phyloP scores from a whole-genome alignment of 345 rosid genomes.

The Linum tenue region DNA sequence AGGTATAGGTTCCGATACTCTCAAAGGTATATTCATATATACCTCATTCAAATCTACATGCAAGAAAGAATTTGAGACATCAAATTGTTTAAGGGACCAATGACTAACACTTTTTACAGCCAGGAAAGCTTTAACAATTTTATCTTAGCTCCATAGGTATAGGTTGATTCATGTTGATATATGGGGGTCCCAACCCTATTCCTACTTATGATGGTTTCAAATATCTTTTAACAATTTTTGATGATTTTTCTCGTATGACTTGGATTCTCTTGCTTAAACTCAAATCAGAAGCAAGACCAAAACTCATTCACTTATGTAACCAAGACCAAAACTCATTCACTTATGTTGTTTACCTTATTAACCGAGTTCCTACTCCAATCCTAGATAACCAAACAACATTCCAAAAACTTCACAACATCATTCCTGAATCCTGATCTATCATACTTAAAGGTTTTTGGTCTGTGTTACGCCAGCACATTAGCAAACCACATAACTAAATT shows the following conservation, averaged over 20 bases:
- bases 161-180: too few species aligned
- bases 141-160: too few species aligned
- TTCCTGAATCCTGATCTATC: background rate
- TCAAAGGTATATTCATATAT: too few species aligned
- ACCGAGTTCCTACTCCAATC: background rate
- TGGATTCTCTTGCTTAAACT: background rate
- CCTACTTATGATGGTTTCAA: background rate
- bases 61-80: too few species aligned
- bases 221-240: background rate
- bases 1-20: too few species aligned
- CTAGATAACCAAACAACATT: background rate
- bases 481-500: background rate
- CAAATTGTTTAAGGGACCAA: too few species aligned
- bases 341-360: conserved; percentile 2
- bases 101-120: too few species aligned
- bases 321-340: too few species aligned
- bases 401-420: background rate
- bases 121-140: too few species aligned
- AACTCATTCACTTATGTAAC: too few species aligned
- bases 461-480: background rate
- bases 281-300: too few species aligned
- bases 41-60: too few species aligned
- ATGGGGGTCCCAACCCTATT: background rate
- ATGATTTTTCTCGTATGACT: background rate
- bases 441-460: background rate